A percentile compares a stretch with the other conserved stretches of the same genome.
These are phyloP conservation scores for Neospermospora avenae DNA, from an alignment of 2,329 filamentous ascomycete genomes.

Conservation along the genomic window DNA sequence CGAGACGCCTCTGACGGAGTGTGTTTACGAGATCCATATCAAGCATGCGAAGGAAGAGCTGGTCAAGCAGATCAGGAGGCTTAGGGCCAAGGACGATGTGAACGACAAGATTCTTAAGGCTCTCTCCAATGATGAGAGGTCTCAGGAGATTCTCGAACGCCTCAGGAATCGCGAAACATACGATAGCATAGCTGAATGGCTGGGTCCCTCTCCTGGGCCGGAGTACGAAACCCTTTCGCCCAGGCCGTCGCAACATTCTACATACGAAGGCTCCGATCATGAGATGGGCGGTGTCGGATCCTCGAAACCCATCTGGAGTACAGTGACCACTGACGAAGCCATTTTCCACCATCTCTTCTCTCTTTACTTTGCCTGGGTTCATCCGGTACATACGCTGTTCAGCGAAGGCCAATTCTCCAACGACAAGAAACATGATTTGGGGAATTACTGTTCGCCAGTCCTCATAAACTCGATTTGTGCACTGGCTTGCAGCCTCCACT, in stretches of 20 bases:
- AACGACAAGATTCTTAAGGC: conserved; percentile 33
- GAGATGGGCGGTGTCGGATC: conserved; percentile 24
- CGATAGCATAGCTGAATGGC: conserved; percentile 31
- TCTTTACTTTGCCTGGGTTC: conserved; percentile 37
- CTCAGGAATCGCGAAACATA: conserved; percentile 32
- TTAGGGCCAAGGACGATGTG: conserved; percentile 30
- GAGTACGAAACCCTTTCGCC: conserved; percentile 28
- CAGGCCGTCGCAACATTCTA: conserved; percentile 26
- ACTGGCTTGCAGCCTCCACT: conserved; percentile 34
- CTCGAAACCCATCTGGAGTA: conserved; percentile 27
- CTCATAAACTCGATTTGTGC: conserved; percentile 37
- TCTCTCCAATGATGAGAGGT: conserved; percentile 30
- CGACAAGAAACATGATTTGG: conserved; percentile 25
- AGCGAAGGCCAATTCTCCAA: conserved; percentile 33
- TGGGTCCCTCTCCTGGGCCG: conserved; percentile 26
- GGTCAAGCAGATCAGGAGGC: conserved; percentile 34
- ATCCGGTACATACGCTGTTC: conserved; percentile 37
- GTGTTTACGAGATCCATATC: conserved; percentile 36
- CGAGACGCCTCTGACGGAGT: conserved; percentile 29
- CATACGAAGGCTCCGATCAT: conserved; percentile 27
- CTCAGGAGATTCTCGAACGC: conserved; percentile 32
- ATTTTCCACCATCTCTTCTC: conserved; percentile 34
- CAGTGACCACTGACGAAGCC: conserved; percentile 27
- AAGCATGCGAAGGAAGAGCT: conserved; percentile 37
- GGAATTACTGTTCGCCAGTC: conserved; percentile 29